A percentile compares a stretch with the other conserved stretches of the same genome.
phyloP scores from a whole-genome alignment of 371 early-diverging fungal genomes.

The Mortierella polycephala region DNA sequence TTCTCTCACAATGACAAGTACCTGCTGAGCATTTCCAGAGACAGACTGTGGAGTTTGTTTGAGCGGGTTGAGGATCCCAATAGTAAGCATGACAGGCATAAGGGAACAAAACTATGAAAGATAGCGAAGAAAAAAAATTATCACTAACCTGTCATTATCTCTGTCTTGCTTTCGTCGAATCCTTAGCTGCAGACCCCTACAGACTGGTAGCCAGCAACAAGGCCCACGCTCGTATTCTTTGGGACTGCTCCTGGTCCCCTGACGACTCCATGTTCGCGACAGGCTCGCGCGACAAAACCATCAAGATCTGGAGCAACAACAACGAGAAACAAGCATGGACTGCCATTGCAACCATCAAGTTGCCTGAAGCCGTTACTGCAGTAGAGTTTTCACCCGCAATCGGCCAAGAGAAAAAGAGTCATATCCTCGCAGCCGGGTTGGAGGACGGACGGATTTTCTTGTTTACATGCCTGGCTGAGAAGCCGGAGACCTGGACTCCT shows the following conservation, averaged over 20 bases:
- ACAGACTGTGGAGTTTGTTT: slow-evolving; percentile 89
- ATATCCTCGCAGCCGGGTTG: slow-evolving; percentile 84
- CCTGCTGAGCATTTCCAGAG: slow-evolving; percentile 88
- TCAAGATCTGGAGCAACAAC: slow-evolving; percentile 78
- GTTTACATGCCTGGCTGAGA: slow-evolving; percentile 43
- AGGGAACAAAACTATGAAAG: too few species aligned
- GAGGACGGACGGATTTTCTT: slow-evolving; percentile 83
- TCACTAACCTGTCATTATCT: background rate
- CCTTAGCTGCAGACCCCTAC: slow-evolving; percentile 60
- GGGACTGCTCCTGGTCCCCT: slow-evolving; percentile 88
- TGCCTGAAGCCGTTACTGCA: slow-evolving; percentile 81
- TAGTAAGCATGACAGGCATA: slow-evolving; percentile 6
- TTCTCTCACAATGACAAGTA: slow-evolving; percentile 82
- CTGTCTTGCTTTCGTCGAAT: too few species aligned
- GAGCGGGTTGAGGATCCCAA: slow-evolving; percentile 59
- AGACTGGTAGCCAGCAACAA: slow-evolving; percentile 70
- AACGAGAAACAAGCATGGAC: slow-evolving; percentile 28
- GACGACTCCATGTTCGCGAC: slow-evolving; percentile 89
- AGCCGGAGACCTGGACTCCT: slow-evolving; percentile 56
- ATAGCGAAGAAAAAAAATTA: background rate
- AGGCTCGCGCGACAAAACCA: slow-evolving; percentile 91
- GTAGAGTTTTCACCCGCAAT: slow-evolving; percentile 77
- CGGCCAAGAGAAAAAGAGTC: slow-evolving; percentile 50
- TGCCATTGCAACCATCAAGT: slow-evolving; percentile 70
- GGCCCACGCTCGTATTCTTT: slow-evolving; percentile 95